Conservation (phyloP, 768 basidiomycete genomes). For the Tulasnella sp. region DNA sequence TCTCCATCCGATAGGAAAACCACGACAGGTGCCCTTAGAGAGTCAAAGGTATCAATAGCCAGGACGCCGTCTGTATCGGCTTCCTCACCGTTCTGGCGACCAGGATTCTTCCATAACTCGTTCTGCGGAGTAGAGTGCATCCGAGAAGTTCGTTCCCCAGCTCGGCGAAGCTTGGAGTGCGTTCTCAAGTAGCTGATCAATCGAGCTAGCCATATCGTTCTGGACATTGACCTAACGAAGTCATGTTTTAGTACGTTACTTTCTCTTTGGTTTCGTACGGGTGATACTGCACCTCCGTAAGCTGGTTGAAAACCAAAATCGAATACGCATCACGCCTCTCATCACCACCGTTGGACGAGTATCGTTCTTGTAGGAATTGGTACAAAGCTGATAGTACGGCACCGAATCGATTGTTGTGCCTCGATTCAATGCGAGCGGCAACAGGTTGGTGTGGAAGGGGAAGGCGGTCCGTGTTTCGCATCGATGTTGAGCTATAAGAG, state of each 20-base stretch:
- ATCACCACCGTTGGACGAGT: constrained; percentile 35
- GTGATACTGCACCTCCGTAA: not conserved
- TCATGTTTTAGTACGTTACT: too few species aligned
- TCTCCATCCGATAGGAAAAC: constrained; percentile 59
- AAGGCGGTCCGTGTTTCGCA: constrained; percentile 43
- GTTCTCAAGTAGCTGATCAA: constrained; percentile 45
- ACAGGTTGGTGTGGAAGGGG: constrained; percentile 49
- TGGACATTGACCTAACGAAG: constrained; percentile 33
- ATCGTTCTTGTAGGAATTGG: constrained; percentile 51
- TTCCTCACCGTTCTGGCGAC: constrained; percentile 48
- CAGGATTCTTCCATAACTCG: constrained; percentile 48
- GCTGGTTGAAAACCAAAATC: constrained; percentile 47
- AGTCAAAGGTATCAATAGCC: constrained; percentile 3
- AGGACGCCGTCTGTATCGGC: not conserved
- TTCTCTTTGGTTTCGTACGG: too few species aligned
- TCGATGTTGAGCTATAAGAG: constrained; percentile 49
- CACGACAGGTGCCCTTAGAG: constrained; percentile 46
- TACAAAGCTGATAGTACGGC: constrained; percentile 57
- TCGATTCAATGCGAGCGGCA: constrained; percentile 40
- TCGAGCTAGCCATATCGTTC: constrained; percentile 49
- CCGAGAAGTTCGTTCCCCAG: constrained; percentile 46
- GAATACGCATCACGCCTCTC: constrained; percentile 54
- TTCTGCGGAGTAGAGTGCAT: constrained; percentile 40
- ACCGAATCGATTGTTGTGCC: constrained; percentile 51
- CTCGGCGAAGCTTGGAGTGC: constrained; percentile 39